Conservation (phyloP, 2,329 filamentous ascomycete genomes). For the Peltaster fructicola region DNA sequence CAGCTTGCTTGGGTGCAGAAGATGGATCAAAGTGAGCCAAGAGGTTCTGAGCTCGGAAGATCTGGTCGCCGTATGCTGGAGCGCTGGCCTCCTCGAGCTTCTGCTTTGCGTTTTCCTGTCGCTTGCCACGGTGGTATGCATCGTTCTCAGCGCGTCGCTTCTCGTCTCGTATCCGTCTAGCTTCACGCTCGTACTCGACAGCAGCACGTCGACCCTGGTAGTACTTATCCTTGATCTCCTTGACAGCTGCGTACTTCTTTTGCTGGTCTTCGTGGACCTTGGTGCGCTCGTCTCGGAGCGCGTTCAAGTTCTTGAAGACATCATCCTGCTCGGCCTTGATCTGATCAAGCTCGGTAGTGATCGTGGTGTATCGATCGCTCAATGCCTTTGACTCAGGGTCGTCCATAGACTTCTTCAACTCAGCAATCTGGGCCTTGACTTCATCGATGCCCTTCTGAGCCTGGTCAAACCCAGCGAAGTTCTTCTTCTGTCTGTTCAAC, state of each 20-base stretch:
- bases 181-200: conserved; percentile 67
- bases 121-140: conserved; percentile 50
- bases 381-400: conserved; percentile 82
- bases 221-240: conserved; percentile 79
- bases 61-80: conserved; percentile 83
- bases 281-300: conserved; percentile 68
- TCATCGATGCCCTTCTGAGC: conserved; percentile 80
- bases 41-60: conserved; percentile 70
- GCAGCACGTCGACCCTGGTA: conserved; percentile 68
- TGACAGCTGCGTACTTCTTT: conserved; percentile 65
- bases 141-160: conserved; percentile 67
- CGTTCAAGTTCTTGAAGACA: conserved; percentile 72
- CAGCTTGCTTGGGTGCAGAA: conserved; percentile 45
- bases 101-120: conserved; percentile 58
- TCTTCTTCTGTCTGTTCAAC: conserved; percentile 79
- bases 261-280: conserved; percentile 74
- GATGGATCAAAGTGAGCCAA: conserved; percentile 83
- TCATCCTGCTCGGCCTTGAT: conserved; percentile 89
- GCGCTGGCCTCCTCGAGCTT: conserved; percentile 67
- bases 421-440: conserved; percentile 70
- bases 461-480: conserved; percentile 69
- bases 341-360: conserved; percentile 72
- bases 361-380: conserved; percentile 66
- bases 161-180: conserved; percentile 58
- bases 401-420: conserved; percentile 74